These are phyloP conservation scores for Dittrichia graveolens DNA, from an alignment of 129 eudicot species.

Conservation along the genomic window DNA sequence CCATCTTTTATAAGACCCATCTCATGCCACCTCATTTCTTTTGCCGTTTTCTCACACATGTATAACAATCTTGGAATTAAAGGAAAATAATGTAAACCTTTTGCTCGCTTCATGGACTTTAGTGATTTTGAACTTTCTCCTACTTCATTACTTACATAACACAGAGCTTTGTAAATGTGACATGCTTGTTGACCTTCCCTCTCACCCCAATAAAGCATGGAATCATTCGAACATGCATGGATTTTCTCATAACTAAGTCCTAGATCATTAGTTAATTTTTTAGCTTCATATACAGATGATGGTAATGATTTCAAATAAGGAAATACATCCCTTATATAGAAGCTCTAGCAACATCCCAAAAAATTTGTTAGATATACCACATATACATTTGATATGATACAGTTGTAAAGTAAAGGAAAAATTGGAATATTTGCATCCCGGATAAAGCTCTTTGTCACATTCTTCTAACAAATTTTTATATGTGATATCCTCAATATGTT, in stretches of 20 bases:
- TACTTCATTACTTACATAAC: neutral
- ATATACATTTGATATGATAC: neutral
- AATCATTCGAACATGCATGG: slow-evolving; percentile 7
- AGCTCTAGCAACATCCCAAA: slow-evolving; percentile 5
- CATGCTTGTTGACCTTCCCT: neutral
- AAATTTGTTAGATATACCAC: slow-evolving; percentile 1
- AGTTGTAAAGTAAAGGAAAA: slow-evolving; percentile 12
- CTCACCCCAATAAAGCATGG: neutral
- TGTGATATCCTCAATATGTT: neutral
- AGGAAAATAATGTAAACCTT: neutral
- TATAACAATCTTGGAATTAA: neutral
- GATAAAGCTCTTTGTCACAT: slow-evolving; percentile 11
- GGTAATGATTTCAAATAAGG: slow-evolving; percentile 15
- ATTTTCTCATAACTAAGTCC: slow-evolving; percentile 13
- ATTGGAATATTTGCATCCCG: slow-evolving; percentile 2
- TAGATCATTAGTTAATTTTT: neutral
- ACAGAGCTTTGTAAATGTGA: slow-evolving; percentile 1
- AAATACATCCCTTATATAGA: neutral
- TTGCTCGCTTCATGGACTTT: neutral
- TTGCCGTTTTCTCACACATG: slow-evolving; percentile 1
- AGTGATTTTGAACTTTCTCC: neutral
- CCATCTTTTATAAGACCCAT: slow-evolving; percentile 3
- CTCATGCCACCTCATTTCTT: slow-evolving; percentile 9
- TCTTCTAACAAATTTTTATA: slow-evolving; percentile 11
- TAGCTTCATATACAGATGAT: neutral